Evolutionary conservation across 345 rosid genomes (phyloP).

Genomic region (Brassica napus): DNA sequence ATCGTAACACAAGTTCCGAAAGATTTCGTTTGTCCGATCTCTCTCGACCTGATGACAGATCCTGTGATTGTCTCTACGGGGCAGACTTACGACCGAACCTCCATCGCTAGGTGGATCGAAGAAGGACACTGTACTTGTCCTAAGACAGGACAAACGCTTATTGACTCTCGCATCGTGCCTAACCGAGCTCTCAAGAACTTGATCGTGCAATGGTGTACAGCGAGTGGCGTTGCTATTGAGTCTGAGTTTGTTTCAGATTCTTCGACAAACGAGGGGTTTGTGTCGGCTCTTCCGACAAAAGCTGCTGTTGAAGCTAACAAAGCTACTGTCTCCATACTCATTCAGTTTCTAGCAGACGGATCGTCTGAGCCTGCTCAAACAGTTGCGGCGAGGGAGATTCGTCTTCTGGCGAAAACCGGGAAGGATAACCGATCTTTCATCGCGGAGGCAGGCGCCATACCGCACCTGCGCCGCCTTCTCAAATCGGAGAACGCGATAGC

Average conservation of each 20-base stretch:
- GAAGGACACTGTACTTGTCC: slow-evolving; percentile 90
- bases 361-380: slow-evolving; percentile 57
- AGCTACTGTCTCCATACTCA: slow-evolving; percentile 72
- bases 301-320: slow-evolving; percentile 81
- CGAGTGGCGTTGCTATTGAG: slow-evolving; percentile 67
- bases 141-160: slow-evolving; percentile 76
- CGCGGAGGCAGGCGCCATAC: slow-evolving; percentile 92
- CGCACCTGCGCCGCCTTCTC: slow-evolving; percentile 60
- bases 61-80: slow-evolving; percentile 88
- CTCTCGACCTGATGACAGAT: slow-evolving; percentile 88
- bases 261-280: slow-evolving; percentile 49
- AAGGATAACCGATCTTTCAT: slow-evolving; percentile 44
- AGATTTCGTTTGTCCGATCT: slow-evolving; percentile 88
- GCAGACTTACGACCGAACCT: slow-evolving; percentile 69
- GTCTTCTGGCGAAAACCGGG: slow-evolving; percentile 87
- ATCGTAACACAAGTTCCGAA: slow-evolving; percentile 56
- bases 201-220: slow-evolving; percentile 81
- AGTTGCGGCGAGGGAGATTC: slow-evolving; percentile 79
- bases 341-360: slow-evolving; percentile 63
- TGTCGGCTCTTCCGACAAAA: slow-evolving; percentile 60
- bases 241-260: slow-evolving; percentile 50
- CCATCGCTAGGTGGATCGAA: slow-evolving; percentile 88
- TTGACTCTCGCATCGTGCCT: slow-evolving; percentile 65
- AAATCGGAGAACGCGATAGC: slow-evolving; percentile 62
- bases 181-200: slow-evolving; percentile 84